Evolutionary conservation across 208 protist genomes (phyloP), one percentile per base, ranked within the genome.

Genomic region (Wallacemonas collosoma): DNA sequence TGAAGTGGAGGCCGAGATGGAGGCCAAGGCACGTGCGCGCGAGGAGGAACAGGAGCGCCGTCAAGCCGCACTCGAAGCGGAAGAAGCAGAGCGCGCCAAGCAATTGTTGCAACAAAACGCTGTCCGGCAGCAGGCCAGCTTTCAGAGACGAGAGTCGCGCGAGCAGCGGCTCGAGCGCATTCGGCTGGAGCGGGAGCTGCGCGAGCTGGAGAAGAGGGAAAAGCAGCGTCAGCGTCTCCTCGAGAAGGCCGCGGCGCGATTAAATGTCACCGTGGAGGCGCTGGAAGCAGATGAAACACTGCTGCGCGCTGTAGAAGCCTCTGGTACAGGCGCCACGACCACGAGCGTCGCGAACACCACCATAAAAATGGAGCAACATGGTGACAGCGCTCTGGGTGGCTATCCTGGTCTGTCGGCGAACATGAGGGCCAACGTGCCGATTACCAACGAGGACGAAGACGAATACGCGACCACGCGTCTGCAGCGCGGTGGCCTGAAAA

Each of bases 131-230:
- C 69, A 73, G 62, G 62, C 38, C 60, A 65, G 39, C 60, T 65
- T 65, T 50, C 75, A 70, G 63, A 66, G 47, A 54, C 57, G 75
- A 40, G 90, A 95, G 63, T 90, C 87, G 4, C 85, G 87, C 8
- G 90, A 90, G 75, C 76, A 91, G 78, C 83, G 90, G 12, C 71
- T 90, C 67, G 87, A 87, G 75, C 87, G 90, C 15, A 77, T 93
- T 38, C 68, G 76, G 26, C 63, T 90, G 11, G 90, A 95, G 72
- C 83, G 86, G 1, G 90, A 95, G 69, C 71, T 93, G 36, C 77
- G 84, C 1, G 87, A 95, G 69, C 68, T 80, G 41, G 90, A 95
- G 65, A 79, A 83, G 73, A 53, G 75, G 44, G 81, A 90, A 60
- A 82, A 84, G 74, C 73, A 72, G 70, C 80, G 80, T 36, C 90